These are phyloP conservation scores for Zizania latifolia DNA, from an alignment of 176 grass and related monocot species.

Conservation along the genomic window DNA sequence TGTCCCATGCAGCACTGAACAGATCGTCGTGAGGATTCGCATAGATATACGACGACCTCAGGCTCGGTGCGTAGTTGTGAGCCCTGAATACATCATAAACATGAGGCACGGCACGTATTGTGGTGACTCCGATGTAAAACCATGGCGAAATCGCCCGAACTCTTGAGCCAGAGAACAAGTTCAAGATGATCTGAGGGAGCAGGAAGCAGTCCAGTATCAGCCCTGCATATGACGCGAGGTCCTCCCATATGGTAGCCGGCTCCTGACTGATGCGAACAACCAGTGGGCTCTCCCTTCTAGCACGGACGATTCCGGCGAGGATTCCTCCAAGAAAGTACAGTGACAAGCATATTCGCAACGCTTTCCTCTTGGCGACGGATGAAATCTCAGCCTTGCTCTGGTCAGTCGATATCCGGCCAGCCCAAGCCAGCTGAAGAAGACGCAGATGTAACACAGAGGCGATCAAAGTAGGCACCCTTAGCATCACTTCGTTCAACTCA, in stretches of 20 bases:
- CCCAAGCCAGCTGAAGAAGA: constrained; percentile 22
- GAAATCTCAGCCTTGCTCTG: background rate
- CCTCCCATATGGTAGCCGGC: constrained; percentile 27
- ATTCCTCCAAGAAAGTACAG: background rate
- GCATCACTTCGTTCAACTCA: constrained; percentile 44
- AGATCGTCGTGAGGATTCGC: constrained; percentile 36
- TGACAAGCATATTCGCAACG: constrained; percentile 4
- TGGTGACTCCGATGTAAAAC: constrained; percentile 44
- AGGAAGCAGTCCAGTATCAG: constrained; percentile 52
- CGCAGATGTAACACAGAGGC: constrained; percentile 37
- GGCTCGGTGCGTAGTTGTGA: background rate
- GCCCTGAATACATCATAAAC: constrained; percentile 45
- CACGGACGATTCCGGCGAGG: background rate
- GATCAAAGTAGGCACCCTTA: constrained; percentile 38
- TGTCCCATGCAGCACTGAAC: constrained; percentile 48
- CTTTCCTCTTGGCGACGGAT: background rate
- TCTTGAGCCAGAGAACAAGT: constrained; percentile 19
- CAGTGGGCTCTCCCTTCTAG: background rate
- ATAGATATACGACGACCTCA: constrained; percentile 36
- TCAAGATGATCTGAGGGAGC: constrained; percentile 45
- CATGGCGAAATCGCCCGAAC: constrained; percentile 25
- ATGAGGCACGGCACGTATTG: constrained; percentile 31
- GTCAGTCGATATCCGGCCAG: background rate
- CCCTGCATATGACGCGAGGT: constrained; percentile 39
- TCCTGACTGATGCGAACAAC: background rate